phyloP scores from a whole-genome alignment of 257 asterid species.

The Salvia hispanica region DNA sequence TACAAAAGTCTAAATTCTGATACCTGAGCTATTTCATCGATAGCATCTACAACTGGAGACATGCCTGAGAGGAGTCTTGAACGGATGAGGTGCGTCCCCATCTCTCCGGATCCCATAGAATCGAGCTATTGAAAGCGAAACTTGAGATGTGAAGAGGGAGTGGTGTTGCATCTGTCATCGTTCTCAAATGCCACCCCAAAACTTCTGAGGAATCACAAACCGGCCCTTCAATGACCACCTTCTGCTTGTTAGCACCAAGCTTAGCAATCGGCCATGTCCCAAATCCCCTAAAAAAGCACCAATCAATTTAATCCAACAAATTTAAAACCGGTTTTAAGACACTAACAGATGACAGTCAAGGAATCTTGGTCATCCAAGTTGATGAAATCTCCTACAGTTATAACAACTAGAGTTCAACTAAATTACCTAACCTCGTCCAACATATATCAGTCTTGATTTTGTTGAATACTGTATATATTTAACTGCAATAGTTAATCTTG shows the following conservation, averaged over 20 bases:
- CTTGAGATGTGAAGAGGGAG: conserved; percentile 72
- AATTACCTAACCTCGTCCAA: neutral
- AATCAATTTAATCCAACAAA: neutral
- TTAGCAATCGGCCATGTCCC: conserved; percentile 89
- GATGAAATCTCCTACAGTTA: neutral
- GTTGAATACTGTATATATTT: neutral
- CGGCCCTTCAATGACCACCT: conserved; percentile 71
- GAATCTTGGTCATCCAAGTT: conserved; percentile 8
- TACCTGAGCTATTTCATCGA: neutral
- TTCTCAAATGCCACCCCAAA: conserved; percentile 89
- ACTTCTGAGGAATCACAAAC: conserved; percentile 73
- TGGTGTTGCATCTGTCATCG: conserved; percentile 42
- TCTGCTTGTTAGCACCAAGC: conserved; percentile 58
- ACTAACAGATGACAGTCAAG: neutral
- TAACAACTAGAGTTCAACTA: neutral
- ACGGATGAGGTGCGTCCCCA: conserved; percentile 88
- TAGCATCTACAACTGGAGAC: neutral
- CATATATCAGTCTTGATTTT: neutral
- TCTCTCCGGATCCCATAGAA: conserved; percentile 97
- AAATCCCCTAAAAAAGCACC: conserved; percentile 60
- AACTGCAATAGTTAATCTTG: neutral
- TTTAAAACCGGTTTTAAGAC: neutral
- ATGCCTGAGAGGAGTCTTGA: conserved; percentile 78
- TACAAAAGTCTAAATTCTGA: neutral
- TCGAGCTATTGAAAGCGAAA: conserved; percentile 88